phyloP scores from a whole-genome alignment of 345 rosid genomes.

The Physaria fendleri region DNA sequence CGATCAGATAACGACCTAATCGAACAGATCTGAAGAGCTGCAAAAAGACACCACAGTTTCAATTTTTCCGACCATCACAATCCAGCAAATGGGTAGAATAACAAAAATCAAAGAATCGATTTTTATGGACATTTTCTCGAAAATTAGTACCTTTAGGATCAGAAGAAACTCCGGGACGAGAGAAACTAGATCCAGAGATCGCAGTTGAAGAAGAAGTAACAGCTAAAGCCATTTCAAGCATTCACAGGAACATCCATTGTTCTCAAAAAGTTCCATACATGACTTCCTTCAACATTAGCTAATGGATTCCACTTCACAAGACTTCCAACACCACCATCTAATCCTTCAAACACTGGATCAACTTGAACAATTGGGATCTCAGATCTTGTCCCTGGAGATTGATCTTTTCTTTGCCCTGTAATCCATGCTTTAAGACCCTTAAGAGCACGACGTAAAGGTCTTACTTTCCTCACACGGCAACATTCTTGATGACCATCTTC shows the following conservation, averaged over 20 bases:
- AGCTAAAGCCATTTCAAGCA: constrained; percentile 57
- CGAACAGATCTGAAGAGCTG: constrained; percentile 61
- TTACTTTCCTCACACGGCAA: constrained; percentile 95
- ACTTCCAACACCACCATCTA: constrained; percentile 84
- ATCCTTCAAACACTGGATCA: constrained; percentile 85
- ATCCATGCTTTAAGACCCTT: constrained; percentile 95
- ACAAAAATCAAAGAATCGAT: not conserved
- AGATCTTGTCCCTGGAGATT: constrained; percentile 77
- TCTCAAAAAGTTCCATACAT: constrained; percentile 77
- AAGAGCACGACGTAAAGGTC: constrained; percentile 83
- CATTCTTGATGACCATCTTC: constrained; percentile 98
- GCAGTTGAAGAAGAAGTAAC: constrained; percentile 49
- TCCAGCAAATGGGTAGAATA: not conserved
- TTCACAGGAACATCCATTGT: constrained; percentile 91
- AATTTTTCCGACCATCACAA: not conserved
- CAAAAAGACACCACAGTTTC: not conserved
- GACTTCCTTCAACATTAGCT: constrained; percentile 67
- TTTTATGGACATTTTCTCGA: not conserved
- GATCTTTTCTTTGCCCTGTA: constrained; percentile 95
- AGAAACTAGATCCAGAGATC: constrained; percentile 35
- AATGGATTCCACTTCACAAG: constrained; percentile 96
- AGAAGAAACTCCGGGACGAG: constrained; percentile 32
- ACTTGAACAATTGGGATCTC: constrained; percentile 85
- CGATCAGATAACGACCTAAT: constrained; percentile 47
- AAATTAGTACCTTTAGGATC: constrained; percentile 41